Evolutionary conservation across 2,329 filamentous ascomycete genomes (phyloP), one percentile per base, ranked within the genome.

Genomic region (Alternaria longipes): DNA sequence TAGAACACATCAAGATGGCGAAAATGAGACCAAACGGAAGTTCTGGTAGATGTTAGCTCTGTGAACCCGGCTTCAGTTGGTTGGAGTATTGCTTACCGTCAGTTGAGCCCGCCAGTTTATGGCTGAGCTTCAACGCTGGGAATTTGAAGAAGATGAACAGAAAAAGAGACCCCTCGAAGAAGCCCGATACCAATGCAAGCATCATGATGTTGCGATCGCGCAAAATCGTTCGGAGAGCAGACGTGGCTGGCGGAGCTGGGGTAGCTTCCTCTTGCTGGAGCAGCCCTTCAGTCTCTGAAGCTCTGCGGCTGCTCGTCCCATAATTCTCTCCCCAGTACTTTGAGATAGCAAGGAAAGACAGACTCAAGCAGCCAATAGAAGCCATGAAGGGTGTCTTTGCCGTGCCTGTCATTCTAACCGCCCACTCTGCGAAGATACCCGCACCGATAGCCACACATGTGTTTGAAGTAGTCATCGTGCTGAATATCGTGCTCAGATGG

Each of bases 111-210:
- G 72, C 61, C 22, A 74, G 30, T 41, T 75, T 68, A 42, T 76
- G 74, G 40, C 67, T 72, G 11, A 74, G 63, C 55, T 73, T 83
- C n/a, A 89, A 76, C 3, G 85, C 83, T 1, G 85, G 83, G 0
- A 85, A 84, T 83, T 86, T 88, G 78, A 87, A 88, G 74, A 88
- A 89, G 58, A 89, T 84, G 68, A 88, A 88, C 11, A 89, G 80
- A 68, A 88, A 89, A 80, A 89, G 86, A 28, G 85, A 82, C 20
- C 86, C 86, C 74, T 89, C 87, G 67, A 89, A 88, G 70, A 87
- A 82, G 59, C 83, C 86, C 4, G 85, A 84, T 3, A 83, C 81
- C 42, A 88, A 73, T 2, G 80, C 82, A 5, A 89, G 77, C 2
- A 84, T 80, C 18, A 86, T 70, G 53, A 88, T 82, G 3, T 82